phyloP scores from a whole-genome alignment of 176 grass and related monocot genomes.

The Cenchrus americanus region DNA sequence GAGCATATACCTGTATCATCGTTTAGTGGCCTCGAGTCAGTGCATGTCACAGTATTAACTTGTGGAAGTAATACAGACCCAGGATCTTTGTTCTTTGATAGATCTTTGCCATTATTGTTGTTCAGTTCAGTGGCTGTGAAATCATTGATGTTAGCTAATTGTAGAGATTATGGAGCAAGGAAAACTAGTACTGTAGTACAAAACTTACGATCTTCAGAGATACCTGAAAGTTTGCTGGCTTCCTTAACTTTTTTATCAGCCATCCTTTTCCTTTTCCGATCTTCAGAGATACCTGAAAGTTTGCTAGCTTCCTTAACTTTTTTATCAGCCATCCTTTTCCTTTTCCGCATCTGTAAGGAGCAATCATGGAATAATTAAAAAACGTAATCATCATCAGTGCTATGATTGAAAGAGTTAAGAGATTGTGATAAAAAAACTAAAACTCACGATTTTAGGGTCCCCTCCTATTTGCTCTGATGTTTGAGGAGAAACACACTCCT shows the following conservation, averaged over 20 bases:
- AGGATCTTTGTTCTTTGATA: not conserved
- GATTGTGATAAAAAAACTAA: not conserved
- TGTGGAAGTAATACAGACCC: not conserved
- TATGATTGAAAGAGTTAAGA: constrained; percentile 6
- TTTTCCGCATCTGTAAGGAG: not conserved
- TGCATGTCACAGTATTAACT: not conserved
- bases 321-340: constrained; percentile 1
- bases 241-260: constrained; percentile 3
- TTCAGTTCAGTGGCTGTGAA: not conserved
- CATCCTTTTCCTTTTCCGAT: constrained; percentile 15
- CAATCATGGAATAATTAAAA: constrained; percentile 3
- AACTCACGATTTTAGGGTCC: constrained; percentile 21
- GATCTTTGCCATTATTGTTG: not conserved
- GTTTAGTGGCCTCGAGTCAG: not conserved
- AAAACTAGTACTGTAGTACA: not conserved
- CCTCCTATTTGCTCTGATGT: not conserved
- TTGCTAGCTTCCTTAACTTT: constrained; percentile 1
- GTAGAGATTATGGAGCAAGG: not conserved
- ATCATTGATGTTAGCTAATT: constrained; percentile 20
- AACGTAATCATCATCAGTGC: not conserved
- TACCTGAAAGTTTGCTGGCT: not conserved
- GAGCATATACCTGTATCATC: constrained; percentile 20
- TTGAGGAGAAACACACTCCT: not conserved
- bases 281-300: not conserved
- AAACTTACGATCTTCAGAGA: constrained; percentile 37